A percentile compares a stretch with the other conserved stretches of the same genome.
Conservation (phyloP, 2,329 filamentous ascomycete genomes). For the Phoma sp. region DNA sequence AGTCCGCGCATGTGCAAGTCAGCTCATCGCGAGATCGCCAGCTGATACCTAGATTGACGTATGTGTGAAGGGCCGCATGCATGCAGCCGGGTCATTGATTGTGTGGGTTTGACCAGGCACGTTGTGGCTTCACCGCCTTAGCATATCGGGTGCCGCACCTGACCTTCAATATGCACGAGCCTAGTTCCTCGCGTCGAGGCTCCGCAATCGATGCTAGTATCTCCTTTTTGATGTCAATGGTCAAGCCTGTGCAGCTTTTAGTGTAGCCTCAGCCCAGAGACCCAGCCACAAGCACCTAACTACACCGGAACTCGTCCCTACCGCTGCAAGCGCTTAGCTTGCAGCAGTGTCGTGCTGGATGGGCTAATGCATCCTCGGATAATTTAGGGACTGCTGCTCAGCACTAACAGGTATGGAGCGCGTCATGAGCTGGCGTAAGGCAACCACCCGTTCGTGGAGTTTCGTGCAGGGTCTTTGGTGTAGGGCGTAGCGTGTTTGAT, state of each 20-base stretch:
- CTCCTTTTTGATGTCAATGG: background rate
- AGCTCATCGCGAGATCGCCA: background rate
- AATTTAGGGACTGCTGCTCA: background rate
- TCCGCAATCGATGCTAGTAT: background rate
- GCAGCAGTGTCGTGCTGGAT: background rate
- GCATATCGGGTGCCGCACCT: background rate
- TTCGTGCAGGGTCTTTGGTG: background rate
- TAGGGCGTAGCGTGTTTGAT: conserved; percentile 7
- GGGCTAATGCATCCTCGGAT: conserved; percentile 6
- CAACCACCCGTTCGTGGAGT: conserved; percentile 1
- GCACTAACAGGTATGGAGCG: background rate
- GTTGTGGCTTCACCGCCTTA: conserved; percentile 10
- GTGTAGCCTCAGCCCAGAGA: background rate
- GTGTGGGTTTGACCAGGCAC: conserved; percentile 5
- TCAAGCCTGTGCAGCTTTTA: background rate
- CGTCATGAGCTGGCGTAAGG: conserved; percentile 7
- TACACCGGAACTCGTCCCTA: conserved; percentile 2
- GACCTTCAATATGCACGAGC: conserved; percentile 1
- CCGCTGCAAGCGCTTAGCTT: conserved; percentile 2
- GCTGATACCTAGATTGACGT: background rate
- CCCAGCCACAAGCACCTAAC: conserved; percentile 5
- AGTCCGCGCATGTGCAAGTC: background rate
- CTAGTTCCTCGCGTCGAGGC: conserved; percentile 1
- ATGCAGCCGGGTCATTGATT: background rate
- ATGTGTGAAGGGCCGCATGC: background rate